Conservation (phyloP, 768 basidiomycete species). For the Bullera alba region DNA sequence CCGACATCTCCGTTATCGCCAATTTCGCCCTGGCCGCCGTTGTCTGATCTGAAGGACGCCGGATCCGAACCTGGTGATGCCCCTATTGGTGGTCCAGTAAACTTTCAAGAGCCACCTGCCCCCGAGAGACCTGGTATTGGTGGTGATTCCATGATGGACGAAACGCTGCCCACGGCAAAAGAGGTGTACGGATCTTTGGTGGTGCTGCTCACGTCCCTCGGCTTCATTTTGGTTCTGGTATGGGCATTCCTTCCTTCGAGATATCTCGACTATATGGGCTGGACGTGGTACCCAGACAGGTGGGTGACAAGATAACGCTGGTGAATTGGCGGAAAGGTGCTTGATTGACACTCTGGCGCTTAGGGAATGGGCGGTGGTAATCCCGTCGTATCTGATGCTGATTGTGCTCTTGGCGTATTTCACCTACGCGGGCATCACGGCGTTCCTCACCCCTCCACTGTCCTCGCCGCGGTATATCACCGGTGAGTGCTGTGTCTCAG, state of each 20-base stretch:
- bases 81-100: too few species aligned
- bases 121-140: too few species aligned
- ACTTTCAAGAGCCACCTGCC: background rate
- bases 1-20: conserved; percentile 33
- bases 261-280: conserved; percentile 19
- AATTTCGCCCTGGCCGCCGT: conserved; percentile 44
- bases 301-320: conserved; percentile 8
- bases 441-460: conserved; percentile 33
- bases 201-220: conserved; percentile 34
- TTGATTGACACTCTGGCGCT: background rate
- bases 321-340: background rate
- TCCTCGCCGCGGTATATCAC: conserved; percentile 29
- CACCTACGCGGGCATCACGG: conserved; percentile 32
- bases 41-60: background rate
- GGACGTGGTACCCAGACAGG: conserved; percentile 43
- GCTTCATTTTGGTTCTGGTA: conserved; percentile 25
- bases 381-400: conserved; percentile 42
- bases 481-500: conserved; percentile 19
- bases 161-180: conserved; percentile 24
- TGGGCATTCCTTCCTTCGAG: conserved; percentile 38
- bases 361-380: conserved; percentile 43
- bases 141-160: background rate
- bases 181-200: conserved; percentile 43
- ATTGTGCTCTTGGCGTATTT: conserved; percentile 40
- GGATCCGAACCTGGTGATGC: background rate